phyloP scores from a whole-genome alignment of 108 stramenopile species.

The Stephanodiscus minutulus region DNA sequence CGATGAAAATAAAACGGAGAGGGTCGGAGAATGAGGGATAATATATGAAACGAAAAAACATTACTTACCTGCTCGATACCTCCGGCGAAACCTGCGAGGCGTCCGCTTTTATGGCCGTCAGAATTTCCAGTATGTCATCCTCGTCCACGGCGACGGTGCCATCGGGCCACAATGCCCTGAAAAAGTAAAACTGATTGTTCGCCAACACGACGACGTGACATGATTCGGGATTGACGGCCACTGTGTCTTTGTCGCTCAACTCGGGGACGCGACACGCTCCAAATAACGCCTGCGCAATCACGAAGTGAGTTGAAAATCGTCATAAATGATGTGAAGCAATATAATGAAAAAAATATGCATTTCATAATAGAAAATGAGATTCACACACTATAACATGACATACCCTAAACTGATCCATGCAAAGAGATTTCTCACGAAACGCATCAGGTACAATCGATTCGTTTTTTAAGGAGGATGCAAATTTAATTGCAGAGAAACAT shows the following conservation, averaged over 20 bases:
- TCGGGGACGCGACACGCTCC: slow-evolving; percentile 66
- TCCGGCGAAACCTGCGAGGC: slow-evolving; percentile 41
- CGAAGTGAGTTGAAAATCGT: too few species aligned
- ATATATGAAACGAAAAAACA: too few species aligned
- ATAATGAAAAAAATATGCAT: too few species aligned
- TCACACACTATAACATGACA: neutral
- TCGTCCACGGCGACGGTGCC: slow-evolving; percentile 79
- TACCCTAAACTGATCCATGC: slow-evolving; percentile 78
- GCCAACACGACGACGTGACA: slow-evolving; percentile 78
- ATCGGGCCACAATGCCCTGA: slow-evolving; percentile 74
- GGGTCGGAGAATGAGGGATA: too few species aligned
- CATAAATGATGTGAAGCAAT: too few species aligned
- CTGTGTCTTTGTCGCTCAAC: slow-evolving; percentile 52
- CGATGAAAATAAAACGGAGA: too few species aligned
- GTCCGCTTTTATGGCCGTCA: slow-evolving; percentile 69
- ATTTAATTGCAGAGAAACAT: slow-evolving; percentile 71
- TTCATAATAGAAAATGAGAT: neutral
- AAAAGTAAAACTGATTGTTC: slow-evolving; percentile 77
- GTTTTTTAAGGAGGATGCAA: slow-evolving; percentile 63
- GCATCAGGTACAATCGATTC: slow-evolving; percentile 74
- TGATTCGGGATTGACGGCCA: slow-evolving; percentile 60
- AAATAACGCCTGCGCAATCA: slow-evolving; percentile 65
- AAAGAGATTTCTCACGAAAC: slow-evolving; percentile 72
- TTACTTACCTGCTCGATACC: slow-evolving; percentile 41
- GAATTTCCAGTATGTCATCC: slow-evolving; percentile 72